Conservation (phyloP, 768 basidiomycete species). For the Tephrocybe sp. region DNA sequence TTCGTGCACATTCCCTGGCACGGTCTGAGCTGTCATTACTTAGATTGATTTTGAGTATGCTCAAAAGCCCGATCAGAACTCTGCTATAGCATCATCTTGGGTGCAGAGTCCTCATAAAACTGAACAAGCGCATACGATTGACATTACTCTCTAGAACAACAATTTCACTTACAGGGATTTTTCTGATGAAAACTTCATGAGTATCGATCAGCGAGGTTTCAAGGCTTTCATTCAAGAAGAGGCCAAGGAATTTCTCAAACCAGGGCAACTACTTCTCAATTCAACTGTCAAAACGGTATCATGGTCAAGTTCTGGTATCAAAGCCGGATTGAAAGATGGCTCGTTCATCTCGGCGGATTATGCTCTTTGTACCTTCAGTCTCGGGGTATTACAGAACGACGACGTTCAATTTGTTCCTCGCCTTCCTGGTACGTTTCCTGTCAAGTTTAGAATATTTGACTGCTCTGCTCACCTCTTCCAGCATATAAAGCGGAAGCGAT, state of each 20-base stretch:
- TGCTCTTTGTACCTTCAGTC: conserved; percentile 66
- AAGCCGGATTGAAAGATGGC: conserved; percentile 46
- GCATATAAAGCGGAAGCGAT: conserved; percentile 66
- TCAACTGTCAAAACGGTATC: conserved; percentile 48
- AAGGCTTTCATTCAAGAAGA: conserved; percentile 55
- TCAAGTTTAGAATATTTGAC: not conserved
- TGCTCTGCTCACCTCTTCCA: not conserved
- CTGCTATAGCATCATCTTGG: conserved; percentile 65
- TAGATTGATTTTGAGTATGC: conserved; percentile 52
- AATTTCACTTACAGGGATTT: conserved; percentile 67
- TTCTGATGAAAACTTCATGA: conserved; percentile 51
- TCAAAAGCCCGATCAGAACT: conserved; percentile 63
- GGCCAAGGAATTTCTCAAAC: conserved; percentile 52
- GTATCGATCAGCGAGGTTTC: conserved; percentile 64
- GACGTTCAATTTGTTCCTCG: conserved; percentile 57
- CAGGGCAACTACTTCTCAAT: conserved; percentile 47
- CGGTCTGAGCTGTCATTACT: not conserved
- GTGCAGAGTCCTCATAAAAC: conserved; percentile 34
- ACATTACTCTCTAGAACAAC: conserved; percentile 44
- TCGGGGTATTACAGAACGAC: conserved; percentile 66
- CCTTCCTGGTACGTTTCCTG: conserved; percentile 39
- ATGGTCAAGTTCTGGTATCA: conserved; percentile 45
- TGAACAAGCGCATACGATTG: not conserved
- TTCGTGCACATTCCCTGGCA: not conserved
- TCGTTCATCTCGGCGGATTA: conserved; percentile 49